phyloP scores from a whole-genome alignment of 371 early-diverging fungal species.

The Mucor piriformis region DNA sequence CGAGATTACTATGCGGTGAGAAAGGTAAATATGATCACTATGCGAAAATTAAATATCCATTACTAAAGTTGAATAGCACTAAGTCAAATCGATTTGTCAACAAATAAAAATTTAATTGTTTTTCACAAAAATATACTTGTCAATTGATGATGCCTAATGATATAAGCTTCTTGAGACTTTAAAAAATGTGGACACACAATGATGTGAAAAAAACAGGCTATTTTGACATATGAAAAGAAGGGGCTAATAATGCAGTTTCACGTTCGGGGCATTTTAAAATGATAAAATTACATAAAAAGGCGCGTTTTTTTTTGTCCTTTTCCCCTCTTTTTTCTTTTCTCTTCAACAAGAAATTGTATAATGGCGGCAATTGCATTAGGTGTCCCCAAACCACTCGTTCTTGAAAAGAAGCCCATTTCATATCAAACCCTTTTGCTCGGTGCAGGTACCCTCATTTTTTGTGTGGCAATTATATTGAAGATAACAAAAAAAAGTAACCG shows the following conservation, averaged over 20 bases:
- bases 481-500: slow-evolving; percentile 11
- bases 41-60: no score
- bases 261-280: not conserved
- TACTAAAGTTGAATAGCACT: no score
- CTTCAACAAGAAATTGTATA: not conserved
- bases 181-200: not conserved
- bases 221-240: slow-evolving; percentile 6
- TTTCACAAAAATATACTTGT: no score
- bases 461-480: not conserved
- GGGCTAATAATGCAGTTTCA: no score
- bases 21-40: no score
- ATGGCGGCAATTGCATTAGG: not conserved
- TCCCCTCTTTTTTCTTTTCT: not conserved
- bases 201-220: not conserved
- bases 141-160: not conserved
- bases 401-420: slow-evolving; percentile 68
- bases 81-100: no score
- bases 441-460: slow-evolving; percentile 43
- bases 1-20: not conserved
- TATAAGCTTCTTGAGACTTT: no score
- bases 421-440: slow-evolving; percentile 66
- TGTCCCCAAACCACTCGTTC: not conserved
- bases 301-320: not conserved
- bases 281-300: not conserved
- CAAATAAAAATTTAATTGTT: no score